Evolutionary conservation across 106 monocot species (phyloP).

Genomic region (Agapanthus africanus): DNA sequence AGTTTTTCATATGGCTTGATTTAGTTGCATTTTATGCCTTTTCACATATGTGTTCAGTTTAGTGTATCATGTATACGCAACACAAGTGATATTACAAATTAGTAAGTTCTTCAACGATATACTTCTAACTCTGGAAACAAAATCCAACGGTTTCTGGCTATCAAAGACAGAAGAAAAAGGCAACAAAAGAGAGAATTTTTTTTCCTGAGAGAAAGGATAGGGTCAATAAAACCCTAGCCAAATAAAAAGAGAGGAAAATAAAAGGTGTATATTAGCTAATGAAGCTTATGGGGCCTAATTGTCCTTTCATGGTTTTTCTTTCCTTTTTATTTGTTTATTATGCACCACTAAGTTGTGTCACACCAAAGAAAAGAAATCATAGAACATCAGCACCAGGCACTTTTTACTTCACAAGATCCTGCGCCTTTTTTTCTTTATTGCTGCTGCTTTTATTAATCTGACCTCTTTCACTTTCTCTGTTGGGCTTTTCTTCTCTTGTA

Average conservation of each 20-base stretch:
- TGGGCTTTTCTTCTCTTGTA: neutral
- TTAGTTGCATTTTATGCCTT: neutral
- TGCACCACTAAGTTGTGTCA: neutral
- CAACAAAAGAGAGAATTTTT: too few species aligned
- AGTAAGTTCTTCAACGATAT: too few species aligned
- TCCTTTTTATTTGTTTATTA: neutral
- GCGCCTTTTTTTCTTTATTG: too few species aligned
- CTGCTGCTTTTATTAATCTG: neutral
- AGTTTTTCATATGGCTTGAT: neutral
- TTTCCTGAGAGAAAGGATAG: too few species aligned
- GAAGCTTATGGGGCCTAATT: neutral
- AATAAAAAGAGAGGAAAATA: too few species aligned
- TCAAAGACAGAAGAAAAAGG: neutral
- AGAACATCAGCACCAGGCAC: neutral
- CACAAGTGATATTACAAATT: too few species aligned
- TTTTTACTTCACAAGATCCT: too few species aligned
- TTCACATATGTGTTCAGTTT: neutral
- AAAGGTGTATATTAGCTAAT: neutral
- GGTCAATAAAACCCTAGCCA: too few species aligned
- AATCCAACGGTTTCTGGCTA: too few species aligned
- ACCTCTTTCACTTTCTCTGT: neutral
- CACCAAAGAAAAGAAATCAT: neutral
- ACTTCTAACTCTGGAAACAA: too few species aligned
- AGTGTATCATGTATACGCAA: too few species aligned
- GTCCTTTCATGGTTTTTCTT: neutral